Conservation (phyloP, 176 grass and related monocot species). For the Metroxylon sagu region DNA sequence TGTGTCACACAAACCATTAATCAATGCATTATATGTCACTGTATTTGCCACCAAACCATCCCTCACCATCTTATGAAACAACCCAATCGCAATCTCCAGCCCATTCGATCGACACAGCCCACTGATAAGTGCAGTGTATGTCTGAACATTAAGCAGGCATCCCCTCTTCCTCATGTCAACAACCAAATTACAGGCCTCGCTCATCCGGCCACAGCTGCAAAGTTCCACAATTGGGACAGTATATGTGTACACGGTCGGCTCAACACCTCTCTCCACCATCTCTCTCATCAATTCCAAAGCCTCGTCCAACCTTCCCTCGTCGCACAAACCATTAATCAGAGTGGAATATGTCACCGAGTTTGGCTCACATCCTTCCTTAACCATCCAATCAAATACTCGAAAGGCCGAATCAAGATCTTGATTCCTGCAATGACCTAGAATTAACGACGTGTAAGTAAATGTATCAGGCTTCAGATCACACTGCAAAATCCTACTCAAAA, state of each 20-base stretch:
- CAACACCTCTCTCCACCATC: conserved; percentile 30
- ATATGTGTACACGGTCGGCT: conserved; percentile 24
- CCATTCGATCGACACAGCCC: conserved; percentile 30
- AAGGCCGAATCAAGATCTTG: conserved; percentile 37
- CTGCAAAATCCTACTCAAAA: conserved; percentile 37
- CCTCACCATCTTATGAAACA: conserved; percentile 58
- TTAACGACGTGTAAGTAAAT: conserved; percentile 46
- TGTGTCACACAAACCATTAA: conserved; percentile 34
- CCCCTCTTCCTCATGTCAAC: conserved; percentile 31
- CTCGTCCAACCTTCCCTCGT: conserved; percentile 25
- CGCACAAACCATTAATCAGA: conserved; percentile 32
- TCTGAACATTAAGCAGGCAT: conserved; percentile 36
- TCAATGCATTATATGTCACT: conserved; percentile 43
- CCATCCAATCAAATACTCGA: conserved; percentile 29
- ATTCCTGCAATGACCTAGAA: conserved; percentile 49
- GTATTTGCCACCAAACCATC: conserved; percentile 31
- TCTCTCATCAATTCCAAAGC: conserved; percentile 30
- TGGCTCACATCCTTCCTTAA: conserved; percentile 31
- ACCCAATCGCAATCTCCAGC: conserved; percentile 37
- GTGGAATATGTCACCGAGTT: conserved; percentile 34
- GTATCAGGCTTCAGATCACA: conserved; percentile 26
- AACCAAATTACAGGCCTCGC: conserved; percentile 42
- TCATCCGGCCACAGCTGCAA: conserved; percentile 16
- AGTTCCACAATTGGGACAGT: conserved; percentile 31
- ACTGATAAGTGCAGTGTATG: conserved; percentile 39